Percentiles rank a stretch among this genome's conserved stretches.
These are phyloP conservation scores for Nigrospora oryzae DNA, from an alignment of 2,329 filamentous ascomycete genomes.

Conservation along the genomic window DNA sequence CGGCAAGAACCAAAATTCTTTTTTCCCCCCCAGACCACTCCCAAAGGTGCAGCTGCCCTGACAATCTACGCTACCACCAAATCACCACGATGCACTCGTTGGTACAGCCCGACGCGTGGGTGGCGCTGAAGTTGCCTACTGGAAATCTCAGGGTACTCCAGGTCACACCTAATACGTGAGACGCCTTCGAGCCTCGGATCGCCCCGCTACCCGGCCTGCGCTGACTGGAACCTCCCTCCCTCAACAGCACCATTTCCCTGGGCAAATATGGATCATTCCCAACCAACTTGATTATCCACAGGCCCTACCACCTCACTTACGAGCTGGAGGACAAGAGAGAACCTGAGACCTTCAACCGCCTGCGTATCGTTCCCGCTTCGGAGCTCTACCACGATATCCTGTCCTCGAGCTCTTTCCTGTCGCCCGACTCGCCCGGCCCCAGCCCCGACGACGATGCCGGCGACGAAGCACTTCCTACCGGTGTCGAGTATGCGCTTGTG, in stretches of 20 bases:
- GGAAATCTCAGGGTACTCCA: conserved; percentile 49
- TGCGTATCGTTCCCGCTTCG: conserved; percentile 70
- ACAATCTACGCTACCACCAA: not conserved
- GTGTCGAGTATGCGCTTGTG: conserved; percentile 35
- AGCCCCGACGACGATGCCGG: conserved; percentile 26
- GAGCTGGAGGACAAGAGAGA: conserved; percentile 70
- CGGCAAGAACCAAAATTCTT: too few species aligned
- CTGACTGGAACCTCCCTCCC: not conserved
- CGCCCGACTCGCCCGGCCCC: conserved; percentile 26
- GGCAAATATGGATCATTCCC: conserved; percentile 92
- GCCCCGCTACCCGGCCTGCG: conserved; percentile 4
- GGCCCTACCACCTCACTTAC: conserved; percentile 86
- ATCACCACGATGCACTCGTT: conserved; percentile 29
- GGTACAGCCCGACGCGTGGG: conserved; percentile 52
- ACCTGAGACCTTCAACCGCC: conserved; percentile 54
- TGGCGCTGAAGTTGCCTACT: conserved; percentile 50
- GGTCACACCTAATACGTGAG: conserved; percentile 52
- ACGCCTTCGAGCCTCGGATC: conserved; percentile 4
- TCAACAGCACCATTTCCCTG: conserved; percentile 67
- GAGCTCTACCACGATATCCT: conserved; percentile 81
- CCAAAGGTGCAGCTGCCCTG: too few species aligned
- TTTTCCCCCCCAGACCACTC: too few species aligned
- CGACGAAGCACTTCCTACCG: conserved; percentile 35
- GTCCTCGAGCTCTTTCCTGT: conserved; percentile 24
- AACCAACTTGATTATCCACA: conserved; percentile 80